phyloP scores from a whole-genome alignment of 2,329 filamentous ascomycete species.

The Colletotrichum musae region DNA sequence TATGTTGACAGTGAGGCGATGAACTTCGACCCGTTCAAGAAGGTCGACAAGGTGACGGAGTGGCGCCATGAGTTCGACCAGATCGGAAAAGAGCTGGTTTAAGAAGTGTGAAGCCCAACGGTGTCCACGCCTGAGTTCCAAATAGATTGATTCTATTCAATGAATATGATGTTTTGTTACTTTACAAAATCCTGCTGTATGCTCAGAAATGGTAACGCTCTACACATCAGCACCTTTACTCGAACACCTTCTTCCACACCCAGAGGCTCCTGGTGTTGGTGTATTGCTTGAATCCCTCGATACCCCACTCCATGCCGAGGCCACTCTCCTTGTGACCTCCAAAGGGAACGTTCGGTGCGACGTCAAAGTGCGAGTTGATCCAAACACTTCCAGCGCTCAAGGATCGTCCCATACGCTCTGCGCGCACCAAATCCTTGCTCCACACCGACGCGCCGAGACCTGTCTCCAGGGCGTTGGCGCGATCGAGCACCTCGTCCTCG shows the following conservation, averaged over 20 bases:
- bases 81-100: conserved; percentile 44
- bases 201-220: too few species aligned
- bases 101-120: background rate
- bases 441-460: conserved; percentile 73
- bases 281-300: conserved; percentile 54
- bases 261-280: conserved; percentile 48
- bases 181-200: too few species aligned
- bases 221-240: background rate
- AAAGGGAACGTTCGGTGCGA: conserved; percentile 57
- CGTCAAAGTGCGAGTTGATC: conserved; percentile 67
- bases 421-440: conserved; percentile 65
- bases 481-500: conserved; percentile 71
- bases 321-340: conserved; percentile 68
- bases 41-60: conserved; percentile 47
- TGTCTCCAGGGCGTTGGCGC: conserved; percentile 66
- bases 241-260: conserved; percentile 46
- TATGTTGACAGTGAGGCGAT: conserved; percentile 51
- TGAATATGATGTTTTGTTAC: too few species aligned
- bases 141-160: too few species aligned
- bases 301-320: conserved; percentile 62
- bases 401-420: conserved; percentile 65
- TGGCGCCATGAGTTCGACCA: conserved; percentile 50
- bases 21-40: conserved; percentile 51
- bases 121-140: too few species aligned
- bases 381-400: conserved; percentile 73